phyloP scores from a whole-genome alignment of 1,284 basidiomycete genomes.

The Fomes fomentarius region DNA sequence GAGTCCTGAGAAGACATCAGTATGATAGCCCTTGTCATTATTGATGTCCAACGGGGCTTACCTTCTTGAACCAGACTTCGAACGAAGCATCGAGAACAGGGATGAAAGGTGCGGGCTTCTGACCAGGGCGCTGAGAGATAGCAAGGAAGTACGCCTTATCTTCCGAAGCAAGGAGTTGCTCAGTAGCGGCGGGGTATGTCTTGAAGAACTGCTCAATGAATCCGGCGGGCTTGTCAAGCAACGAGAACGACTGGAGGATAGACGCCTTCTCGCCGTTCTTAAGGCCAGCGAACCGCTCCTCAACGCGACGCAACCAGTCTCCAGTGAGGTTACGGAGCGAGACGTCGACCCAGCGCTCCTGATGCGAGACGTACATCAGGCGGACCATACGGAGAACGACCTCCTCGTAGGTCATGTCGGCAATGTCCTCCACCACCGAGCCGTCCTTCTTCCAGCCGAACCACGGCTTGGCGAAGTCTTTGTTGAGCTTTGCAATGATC shows the following conservation, averaged over 20 bases:
- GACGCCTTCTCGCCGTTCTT: slow-evolving; percentile 83
- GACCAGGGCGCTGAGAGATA: slow-evolving; percentile 92
- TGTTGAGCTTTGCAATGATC: slow-evolving; percentile 92
- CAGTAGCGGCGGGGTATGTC: slow-evolving; percentile 79
- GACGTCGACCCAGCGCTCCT: slow-evolving; percentile 92
- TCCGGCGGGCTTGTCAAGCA: slow-evolving; percentile 81
- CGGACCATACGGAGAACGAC: slow-evolving; percentile 89
- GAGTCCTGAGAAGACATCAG: no score
- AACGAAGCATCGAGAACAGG: slow-evolving; percentile 94
- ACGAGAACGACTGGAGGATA: slow-evolving; percentile 86
- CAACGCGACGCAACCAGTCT: slow-evolving; percentile 95
- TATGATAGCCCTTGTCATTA: no score
- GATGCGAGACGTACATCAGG: slow-evolving; percentile 91
- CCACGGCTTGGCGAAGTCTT: slow-evolving; percentile 96
- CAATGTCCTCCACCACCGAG: slow-evolving; percentile 81
- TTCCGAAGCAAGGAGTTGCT: slow-evolving; percentile 92
- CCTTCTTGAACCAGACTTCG: slow-evolving; percentile 99
- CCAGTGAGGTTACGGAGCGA: slow-evolving; percentile 95
- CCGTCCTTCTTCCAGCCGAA: slow-evolving; percentile 95
- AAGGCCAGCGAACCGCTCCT: slow-evolving; percentile 96
- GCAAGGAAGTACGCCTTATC: slow-evolving; percentile 96
- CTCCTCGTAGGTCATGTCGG: slow-evolving; percentile 99
- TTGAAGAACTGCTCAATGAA: slow-evolving; percentile 88
- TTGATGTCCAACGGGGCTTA: no score
- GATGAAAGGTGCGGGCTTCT: slow-evolving; percentile 99